Evolutionary conservation across 805 yeast genomes (phyloP), one percentile per base, ranked within the genome.

Genomic region (Lachancea thermotolerans): DNA sequence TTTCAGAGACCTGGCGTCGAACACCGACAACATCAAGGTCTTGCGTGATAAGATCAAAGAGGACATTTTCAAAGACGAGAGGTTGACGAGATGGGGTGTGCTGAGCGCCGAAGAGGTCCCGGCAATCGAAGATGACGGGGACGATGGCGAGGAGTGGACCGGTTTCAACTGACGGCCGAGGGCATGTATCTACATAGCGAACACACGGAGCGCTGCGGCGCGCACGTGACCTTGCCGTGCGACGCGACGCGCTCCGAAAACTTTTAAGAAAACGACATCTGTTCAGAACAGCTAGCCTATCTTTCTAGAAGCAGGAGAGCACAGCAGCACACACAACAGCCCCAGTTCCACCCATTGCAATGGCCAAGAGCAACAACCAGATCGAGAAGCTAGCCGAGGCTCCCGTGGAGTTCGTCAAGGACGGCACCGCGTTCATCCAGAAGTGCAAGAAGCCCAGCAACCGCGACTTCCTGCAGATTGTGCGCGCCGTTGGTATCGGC

Each of bases 401-500:
- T 49, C 96, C 98, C 58, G 76, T 81, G 52, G 96, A 88, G 64
- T 88, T 91, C 73, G 72, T 89, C 70, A 86, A 81, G 69, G 97
- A 93, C 60, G 96, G 98, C 52, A 70, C 82, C 48, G 86, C 88
- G 49, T 93, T 93, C 67, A 74, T 93, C 59, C 78, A 79, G 65
- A 87, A 87, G 69, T 91, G 98, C 74, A 83, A 93, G 62, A 91
- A 93, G 71, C 99, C 99, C 56, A 82, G 81, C 65, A 71, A 76
- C 64, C 86, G 84, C 66, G 99, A 91, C 71, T 91, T 86, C 75
- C 58, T 81, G 48, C 83, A 84, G 68, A 85, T 91, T 62, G 78
- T 93, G 53, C 85, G 93, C 70, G 97, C 97, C 43, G 98, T 91
- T 43, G 98, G 98, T 59, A 76, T 90, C 52, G 99, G 99, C 56